Evolutionary conservation across 2,329 filamentous ascomycete species (phyloP).

Genomic region (Fusarium sp.): DNA sequence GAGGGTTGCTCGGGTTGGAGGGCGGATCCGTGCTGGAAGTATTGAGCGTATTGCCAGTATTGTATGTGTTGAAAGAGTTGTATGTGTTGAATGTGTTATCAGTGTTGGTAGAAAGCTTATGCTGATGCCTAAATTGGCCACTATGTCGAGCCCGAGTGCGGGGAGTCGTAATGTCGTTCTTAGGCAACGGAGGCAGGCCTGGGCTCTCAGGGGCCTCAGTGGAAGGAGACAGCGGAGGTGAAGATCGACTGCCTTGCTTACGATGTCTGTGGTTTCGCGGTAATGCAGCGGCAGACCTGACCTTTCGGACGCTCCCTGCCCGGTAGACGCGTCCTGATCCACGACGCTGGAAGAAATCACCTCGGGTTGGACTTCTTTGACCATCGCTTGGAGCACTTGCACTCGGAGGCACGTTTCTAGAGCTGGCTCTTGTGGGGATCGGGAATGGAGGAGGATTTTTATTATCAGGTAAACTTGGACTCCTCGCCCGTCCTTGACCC

Average conservation of each 20-base stretch:
- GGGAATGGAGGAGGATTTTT: constrained; percentile 86
- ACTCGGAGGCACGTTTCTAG: constrained; percentile 73
- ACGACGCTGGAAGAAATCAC: constrained; percentile 64
- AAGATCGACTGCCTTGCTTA: constrained; percentile 65
- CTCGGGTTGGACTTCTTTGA: constrained; percentile 76
- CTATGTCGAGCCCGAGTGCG: constrained; percentile 53
- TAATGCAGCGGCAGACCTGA: constrained; percentile 81
- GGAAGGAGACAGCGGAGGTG: constrained; percentile 71
- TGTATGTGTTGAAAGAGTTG: constrained; percentile 63
- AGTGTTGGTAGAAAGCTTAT: constrained; percentile 69
- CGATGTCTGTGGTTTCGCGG: constrained; percentile 61
- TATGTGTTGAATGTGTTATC: constrained; percentile 57
- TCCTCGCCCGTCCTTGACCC: constrained; percentile 66
- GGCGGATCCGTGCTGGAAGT: constrained; percentile 53
- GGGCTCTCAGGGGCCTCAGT: constrained; percentile 75
- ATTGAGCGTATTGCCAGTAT: constrained; percentile 63
- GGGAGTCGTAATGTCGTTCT: constrained; percentile 74
- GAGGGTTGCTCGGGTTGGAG: constrained; percentile 62
- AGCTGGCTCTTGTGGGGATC: constrained; percentile 89
- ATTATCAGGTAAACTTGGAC: constrained; percentile 69
- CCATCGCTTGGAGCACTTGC: constrained; percentile 75
- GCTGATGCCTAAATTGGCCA: constrained; percentile 58
- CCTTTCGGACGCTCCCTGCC: constrained; percentile 76
- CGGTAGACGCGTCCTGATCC: constrained; percentile 59
- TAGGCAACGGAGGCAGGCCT: constrained; percentile 74